Conservation (phyloP, 148 eudicot genomes). For the Camellia granthamiana region DNA sequence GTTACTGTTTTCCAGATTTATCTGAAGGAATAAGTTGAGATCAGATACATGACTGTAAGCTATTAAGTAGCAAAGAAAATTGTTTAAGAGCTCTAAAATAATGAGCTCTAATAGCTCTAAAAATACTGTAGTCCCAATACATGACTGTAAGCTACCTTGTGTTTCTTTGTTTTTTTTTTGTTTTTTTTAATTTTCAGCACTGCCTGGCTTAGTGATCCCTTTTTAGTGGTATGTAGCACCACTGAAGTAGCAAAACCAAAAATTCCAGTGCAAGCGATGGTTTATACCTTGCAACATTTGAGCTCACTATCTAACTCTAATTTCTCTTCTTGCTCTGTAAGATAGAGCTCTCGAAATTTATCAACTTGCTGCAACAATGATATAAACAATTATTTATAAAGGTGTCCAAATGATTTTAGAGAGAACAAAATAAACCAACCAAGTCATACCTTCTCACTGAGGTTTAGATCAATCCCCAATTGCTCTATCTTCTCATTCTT, state of each 20-base stretch:
- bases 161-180: too few species aligned
- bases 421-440: neutral
- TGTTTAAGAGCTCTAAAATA: too few species aligned
- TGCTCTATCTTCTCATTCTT: constrained; percentile 71
- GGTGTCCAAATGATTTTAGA: neutral
- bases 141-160: too few species aligned
- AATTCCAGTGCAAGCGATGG: neutral
- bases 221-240: too few species aligned
- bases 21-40: constrained; percentile 30
- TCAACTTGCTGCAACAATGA: constrained; percentile 51
- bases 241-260: constrained; percentile 5
- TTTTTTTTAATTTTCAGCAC: too few species aligned
- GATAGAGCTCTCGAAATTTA: constrained; percentile 58
- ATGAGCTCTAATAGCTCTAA: too few species aligned
- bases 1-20: constrained; percentile 45
- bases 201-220: too few species aligned
- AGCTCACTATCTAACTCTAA: constrained; percentile 57
- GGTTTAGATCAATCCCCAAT: constrained; percentile 65
- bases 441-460: constrained; percentile 50
- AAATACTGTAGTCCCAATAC: too few species aligned
- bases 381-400: neutral
- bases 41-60: neutral
- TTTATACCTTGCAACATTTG: constrained; percentile 64
- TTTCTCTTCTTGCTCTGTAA: constrained; percentile 70
- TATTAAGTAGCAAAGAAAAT: too few species aligned